These are phyloP conservation scores for Candida schatavii DNA, from an alignment of 805 yeast genomes.

Conservation along the genomic window DNA sequence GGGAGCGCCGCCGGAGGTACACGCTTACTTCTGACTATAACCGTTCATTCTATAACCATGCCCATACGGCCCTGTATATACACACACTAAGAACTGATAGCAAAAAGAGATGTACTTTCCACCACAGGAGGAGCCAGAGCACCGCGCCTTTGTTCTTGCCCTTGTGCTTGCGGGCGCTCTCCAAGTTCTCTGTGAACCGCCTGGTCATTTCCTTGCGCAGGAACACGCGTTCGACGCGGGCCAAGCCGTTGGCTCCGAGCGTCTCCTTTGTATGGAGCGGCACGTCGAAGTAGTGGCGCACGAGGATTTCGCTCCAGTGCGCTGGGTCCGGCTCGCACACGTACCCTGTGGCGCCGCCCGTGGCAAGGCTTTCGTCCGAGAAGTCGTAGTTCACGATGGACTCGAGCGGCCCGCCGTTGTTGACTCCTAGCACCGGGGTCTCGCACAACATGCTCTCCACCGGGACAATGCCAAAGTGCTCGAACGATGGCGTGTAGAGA, in stretches of 20 bases:
- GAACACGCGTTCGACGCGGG: conserved; percentile 37
- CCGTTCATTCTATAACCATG: background rate
- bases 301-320: conserved; percentile 55
- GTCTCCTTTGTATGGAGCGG: conserved; percentile 14
- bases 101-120: conserved; percentile 12
- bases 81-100: background rate
- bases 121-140: conserved; percentile 9
- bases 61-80: background rate
- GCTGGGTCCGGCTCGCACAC: conserved; percentile 45
- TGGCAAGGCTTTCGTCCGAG: conserved; percentile 12
- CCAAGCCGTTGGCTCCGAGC: conserved; percentile 35
- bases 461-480: conserved; percentile 98
- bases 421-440: conserved; percentile 80
- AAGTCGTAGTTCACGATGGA: conserved; percentile 47
- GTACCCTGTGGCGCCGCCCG: conserved; percentile 58
- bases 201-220: conserved; percentile 45
- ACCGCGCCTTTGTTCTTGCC: conserved; percentile 14
- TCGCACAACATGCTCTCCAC: conserved; percentile 87
- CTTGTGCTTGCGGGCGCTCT: conserved; percentile 3
- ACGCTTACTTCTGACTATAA: no score
- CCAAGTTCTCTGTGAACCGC: conserved; percentile 21
- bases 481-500: conserved; percentile 85
- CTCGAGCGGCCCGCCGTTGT: conserved; percentile 92
- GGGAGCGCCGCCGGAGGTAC: no score
- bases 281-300: conserved; percentile 30